Conservation (phyloP, 1,284 basidiomycete genomes). For the Tausonia pullulans region DNA sequence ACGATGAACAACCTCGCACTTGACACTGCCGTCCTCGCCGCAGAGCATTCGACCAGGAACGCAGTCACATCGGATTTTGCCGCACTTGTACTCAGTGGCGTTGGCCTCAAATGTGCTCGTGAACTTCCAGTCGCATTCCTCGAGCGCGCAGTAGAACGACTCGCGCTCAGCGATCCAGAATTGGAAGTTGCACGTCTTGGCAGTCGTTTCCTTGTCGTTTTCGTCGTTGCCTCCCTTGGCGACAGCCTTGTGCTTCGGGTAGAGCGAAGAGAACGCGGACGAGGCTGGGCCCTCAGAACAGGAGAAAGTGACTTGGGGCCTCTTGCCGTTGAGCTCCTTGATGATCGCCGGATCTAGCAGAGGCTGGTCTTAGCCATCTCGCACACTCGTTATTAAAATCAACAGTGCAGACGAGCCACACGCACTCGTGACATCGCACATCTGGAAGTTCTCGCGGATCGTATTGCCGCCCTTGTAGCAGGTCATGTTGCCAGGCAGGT, state of each 20-base stretch:
- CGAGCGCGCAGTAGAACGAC: slow-evolving; percentile 86
- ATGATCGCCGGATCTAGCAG: slow-evolving; percentile 68
- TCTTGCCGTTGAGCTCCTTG: slow-evolving; percentile 62
- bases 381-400: neutral
- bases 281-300: slow-evolving; percentile 44
- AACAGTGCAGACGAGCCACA: slow-evolving; percentile 17
- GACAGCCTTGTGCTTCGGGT: neutral
- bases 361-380: neutral
- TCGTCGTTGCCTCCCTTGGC: neutral
- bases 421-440: slow-evolving; percentile 94
- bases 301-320: slow-evolving; percentile 89
- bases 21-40: slow-evolving; percentile 87
- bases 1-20: slow-evolving; percentile 24
- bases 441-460: slow-evolving; percentile 85
- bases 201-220: neutral
- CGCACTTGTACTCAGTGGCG: slow-evolving; percentile 62
- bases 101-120: slow-evolving; percentile 45
- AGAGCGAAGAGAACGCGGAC: slow-evolving; percentile 6
- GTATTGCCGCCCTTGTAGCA: slow-evolving; percentile 88
- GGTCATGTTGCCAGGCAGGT: slow-evolving; percentile 58
- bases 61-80: slow-evolving; percentile 77
- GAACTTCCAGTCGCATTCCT: slow-evolving; percentile 37
- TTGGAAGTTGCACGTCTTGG: slow-evolving; percentile 77
- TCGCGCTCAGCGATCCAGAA: slow-evolving; percentile 94
- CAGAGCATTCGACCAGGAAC: slow-evolving; percentile 88